A percentile compares a stretch with the other conserved stretches of the same genome.
These are phyloP conservation scores for Closterium sp. DNA, from an alignment of 139 green algal genomes.

Conservation along the genomic window DNA sequence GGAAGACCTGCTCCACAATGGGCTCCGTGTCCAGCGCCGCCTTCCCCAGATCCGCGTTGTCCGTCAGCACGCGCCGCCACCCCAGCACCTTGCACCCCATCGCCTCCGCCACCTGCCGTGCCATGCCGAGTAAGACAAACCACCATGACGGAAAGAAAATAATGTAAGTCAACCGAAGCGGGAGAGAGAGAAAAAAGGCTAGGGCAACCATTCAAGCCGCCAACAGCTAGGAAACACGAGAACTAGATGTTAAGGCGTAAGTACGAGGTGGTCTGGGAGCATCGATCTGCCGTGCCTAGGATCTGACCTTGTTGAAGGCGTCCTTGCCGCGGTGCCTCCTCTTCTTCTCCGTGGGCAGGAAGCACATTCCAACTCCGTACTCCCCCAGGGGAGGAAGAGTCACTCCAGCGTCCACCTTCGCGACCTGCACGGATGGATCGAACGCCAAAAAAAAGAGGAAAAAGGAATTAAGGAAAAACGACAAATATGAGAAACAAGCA, in stretches of 20 bases:
- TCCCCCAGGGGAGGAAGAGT: conserved; percentile 28
- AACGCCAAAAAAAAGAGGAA: too few species aligned
- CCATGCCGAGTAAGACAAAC: too few species aligned
- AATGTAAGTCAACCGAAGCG: neutral
- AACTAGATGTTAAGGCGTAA: too few species aligned
- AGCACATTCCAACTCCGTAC: conserved; percentile 84
- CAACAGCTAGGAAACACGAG: too few species aligned
- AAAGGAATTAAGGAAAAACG: conserved; percentile 22
- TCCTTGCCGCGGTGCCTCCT: conserved; percentile 59
- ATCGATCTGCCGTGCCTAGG: neutral
- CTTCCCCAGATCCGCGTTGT: conserved; percentile 77
- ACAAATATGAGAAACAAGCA: neutral
- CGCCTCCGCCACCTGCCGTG: conserved; percentile 36
- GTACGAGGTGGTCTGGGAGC: too few species aligned
- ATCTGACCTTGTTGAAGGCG: conserved; percentile 36
- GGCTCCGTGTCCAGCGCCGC: conserved; percentile 74
- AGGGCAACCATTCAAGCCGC: too few species aligned
- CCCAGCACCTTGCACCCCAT: conserved; percentile 73
- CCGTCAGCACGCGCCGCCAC: conserved; percentile 83
- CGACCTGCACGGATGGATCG: conserved; percentile 22
- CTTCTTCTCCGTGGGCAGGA: conserved; percentile 75
- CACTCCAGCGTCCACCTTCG: conserved; percentile 17
- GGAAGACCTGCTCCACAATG: conserved; percentile 83
- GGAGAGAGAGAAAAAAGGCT: too few species aligned
- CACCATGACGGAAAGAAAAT: neutral